Evolutionary conservation across 768 basidiomycete genomes (phyloP), one percentile per base, ranked within the genome.

Genomic region (Rhodotorula kratochvilovae): DNA sequence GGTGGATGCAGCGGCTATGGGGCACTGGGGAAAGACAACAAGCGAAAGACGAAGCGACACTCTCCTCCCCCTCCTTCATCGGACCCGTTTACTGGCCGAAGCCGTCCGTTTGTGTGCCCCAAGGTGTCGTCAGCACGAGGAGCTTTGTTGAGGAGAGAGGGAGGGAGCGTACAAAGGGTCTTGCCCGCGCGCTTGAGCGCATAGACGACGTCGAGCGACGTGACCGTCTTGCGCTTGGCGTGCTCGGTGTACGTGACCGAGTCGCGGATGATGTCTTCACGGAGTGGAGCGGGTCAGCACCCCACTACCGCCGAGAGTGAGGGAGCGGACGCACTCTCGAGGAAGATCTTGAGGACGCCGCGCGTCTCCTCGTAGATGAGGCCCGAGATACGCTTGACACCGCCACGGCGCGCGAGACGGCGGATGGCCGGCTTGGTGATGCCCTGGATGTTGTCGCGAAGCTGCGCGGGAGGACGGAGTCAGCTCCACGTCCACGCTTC

Each of bases 181-280:
- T 91, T 76, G 63, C 82, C 83, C 70, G 82, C 81, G 70, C 83
- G 77, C 81, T 83, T 83, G 78, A 83, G 81, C 59, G 83, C 83
- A 79, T 83, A 83, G 78, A 83, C 83, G 73, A 83, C 94, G 79
- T 97, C 94, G 76, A 97, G 89, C 4, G 94, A 92, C 60, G 93
- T 95, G 57, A 95, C 92, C 42, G 92, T 93, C 76, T 79, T 74
- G 80, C 91, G 85, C 83, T 97, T 97, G 53, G 93, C 93, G 82
- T 97, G 93, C 82, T 97, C 94, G 63, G 93, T 96, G 87, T 97
- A 97, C 81, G 94, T 96, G 77, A 97, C 93, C 64, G 92, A 92
- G 80, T 96, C 93, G 76, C 92, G 90, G 80, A 95, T 94, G 76
- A 94, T 82, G 79, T 80, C 39, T 39, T 6, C 39, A 39, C 39